Conservation (phyloP, 768 basidiomycete genomes). For the Calocera viscosa region DNA sequence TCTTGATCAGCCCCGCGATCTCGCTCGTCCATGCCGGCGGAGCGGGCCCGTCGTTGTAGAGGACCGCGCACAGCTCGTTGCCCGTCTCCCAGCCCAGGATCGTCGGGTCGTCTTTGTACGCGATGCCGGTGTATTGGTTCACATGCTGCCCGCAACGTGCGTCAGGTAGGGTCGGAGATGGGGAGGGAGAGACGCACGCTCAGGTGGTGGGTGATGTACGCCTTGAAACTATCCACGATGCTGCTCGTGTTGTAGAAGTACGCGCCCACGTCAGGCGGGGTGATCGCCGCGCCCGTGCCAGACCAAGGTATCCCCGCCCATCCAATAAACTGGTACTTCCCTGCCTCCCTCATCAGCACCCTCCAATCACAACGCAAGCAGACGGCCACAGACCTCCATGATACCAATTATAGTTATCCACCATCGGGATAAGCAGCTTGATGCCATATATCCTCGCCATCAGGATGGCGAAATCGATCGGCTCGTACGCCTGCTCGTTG, state of each 20-base stretch:
- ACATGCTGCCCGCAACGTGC: slow-evolving; percentile 18
- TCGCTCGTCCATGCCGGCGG: slow-evolving; percentile 22
- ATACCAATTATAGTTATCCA: slow-evolving; percentile 13
- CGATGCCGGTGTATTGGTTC: slow-evolving; percentile 23
- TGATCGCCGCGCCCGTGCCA: slow-evolving; percentile 22
- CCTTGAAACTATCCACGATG: slow-evolving; percentile 22
- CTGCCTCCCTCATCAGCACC: slow-evolving; percentile 19
- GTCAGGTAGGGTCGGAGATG: background rate
- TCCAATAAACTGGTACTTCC: slow-evolving; percentile 26
- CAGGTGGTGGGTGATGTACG: slow-evolving; percentile 21
- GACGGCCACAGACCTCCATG: background rate
- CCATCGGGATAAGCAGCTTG: slow-evolving; percentile 17
- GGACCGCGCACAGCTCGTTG: slow-evolving; percentile 22
- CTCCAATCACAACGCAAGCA: background rate
- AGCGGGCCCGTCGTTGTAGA: slow-evolving; percentile 22
- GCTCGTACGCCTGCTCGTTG: slow-evolving; percentile 23
- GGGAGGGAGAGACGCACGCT: slow-evolving; percentile 13
- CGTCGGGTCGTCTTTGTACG: slow-evolving; percentile 24
- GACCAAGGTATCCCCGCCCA: slow-evolving; percentile 15
- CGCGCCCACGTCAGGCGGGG: slow-evolving; percentile 20
- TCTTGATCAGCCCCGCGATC: slow-evolving; percentile 21
- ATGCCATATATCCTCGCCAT: slow-evolving; percentile 22
- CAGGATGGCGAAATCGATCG: slow-evolving; percentile 25
- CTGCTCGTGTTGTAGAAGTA: slow-evolving; percentile 21
- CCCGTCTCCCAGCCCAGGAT: slow-evolving; percentile 26